A percentile compares a stretch with the other conserved stretches of the same genome.
These are phyloP conservation scores for Trametes cinnabarina DNA, from an alignment of 768 basidiomycete species.

Conservation along the genomic window DNA sequence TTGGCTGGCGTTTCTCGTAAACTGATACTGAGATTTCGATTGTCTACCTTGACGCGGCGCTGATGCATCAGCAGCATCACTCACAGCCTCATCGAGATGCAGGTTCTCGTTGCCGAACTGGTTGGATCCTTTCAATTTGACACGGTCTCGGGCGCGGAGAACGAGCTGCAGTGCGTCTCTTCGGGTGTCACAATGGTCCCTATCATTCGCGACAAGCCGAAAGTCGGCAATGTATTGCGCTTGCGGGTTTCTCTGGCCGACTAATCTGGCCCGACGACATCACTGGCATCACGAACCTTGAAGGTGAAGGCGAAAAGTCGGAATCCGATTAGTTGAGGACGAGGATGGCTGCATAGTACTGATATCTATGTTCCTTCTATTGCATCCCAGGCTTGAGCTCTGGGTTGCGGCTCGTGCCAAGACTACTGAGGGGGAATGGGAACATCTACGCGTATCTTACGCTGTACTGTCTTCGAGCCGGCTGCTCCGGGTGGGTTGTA, in stretches of 20 bases:
- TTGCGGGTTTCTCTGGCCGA: conserved; percentile 23
- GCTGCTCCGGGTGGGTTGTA: no score
- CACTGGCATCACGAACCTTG: no score
- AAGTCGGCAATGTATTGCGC: conserved; percentile 31
- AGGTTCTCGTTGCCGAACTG: conserved; percentile 31
- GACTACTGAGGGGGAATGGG: no score
- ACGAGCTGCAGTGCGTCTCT: conserved; percentile 28
- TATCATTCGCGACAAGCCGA: conserved; percentile 28
- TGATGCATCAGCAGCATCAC: background rate
- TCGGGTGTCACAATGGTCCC: conserved; percentile 31
- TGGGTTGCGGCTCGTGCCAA: no score
- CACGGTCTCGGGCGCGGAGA: conserved; percentile 18
- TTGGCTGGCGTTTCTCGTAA: conserved; percentile 21
- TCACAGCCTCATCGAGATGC: conserved; percentile 30
- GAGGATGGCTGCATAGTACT: no score
- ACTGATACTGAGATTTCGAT: background rate
- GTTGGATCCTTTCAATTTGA: conserved; percentile 34
- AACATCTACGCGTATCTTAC: no score
- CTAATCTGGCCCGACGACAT: background rate
- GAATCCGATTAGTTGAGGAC: no score
- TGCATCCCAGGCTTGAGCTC: no score
- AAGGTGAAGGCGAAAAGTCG: no score
- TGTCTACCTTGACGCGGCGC: background rate
- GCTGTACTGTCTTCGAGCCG: no score
- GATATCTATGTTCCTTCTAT: no score